Percentiles rank a stretch among this genome's conserved stretches.
These are phyloP conservation scores for Medicago arabica DNA, from an alignment of 306 rosid species.

Conservation along the genomic window DNA sequence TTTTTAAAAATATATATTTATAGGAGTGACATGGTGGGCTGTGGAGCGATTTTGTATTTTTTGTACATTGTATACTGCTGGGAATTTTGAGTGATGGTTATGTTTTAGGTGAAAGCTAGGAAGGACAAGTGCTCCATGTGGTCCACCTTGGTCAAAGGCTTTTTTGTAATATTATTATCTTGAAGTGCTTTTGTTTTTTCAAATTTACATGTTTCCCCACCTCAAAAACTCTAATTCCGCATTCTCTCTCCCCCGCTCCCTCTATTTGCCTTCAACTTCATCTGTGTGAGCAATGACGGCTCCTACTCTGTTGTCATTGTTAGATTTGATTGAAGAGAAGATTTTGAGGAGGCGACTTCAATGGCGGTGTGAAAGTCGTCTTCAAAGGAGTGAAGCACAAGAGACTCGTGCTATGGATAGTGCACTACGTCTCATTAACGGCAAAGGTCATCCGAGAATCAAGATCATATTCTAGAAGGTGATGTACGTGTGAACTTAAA, in stretches of 20 bases:
- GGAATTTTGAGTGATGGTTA: conserved; percentile 10
- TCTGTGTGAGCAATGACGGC: neutral
- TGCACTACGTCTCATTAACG: neutral
- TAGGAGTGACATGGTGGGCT: conserved; percentile 21
- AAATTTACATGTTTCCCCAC: neutral
- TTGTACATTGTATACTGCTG: conserved; percentile 31
- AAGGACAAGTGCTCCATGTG: neutral
- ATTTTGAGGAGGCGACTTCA: neutral
- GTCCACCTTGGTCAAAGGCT: neutral
- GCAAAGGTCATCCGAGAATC: neutral
- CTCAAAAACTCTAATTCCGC: neutral
- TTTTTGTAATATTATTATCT: conserved; percentile 2
- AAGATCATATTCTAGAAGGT: neutral
- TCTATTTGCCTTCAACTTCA: neutral
- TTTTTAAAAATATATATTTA: neutral
- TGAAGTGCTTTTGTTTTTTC: neutral
- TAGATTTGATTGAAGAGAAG: neutral
- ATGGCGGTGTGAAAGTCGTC: neutral
- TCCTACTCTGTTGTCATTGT: neutral
- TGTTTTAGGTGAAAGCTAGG: neutral
- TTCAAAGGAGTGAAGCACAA: neutral
- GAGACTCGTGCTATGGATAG: neutral
- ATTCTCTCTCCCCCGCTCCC: neutral
- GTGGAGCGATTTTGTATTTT: conserved; percentile 9
- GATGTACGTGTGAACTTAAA: too few relatives aligned